Percentiles rank a stretch among this genome's conserved stretches.
These are phyloP conservation scores for Ceriops zippeliana DNA, from an alignment of 345 rosid genomes.

Conservation along the genomic window DNA sequence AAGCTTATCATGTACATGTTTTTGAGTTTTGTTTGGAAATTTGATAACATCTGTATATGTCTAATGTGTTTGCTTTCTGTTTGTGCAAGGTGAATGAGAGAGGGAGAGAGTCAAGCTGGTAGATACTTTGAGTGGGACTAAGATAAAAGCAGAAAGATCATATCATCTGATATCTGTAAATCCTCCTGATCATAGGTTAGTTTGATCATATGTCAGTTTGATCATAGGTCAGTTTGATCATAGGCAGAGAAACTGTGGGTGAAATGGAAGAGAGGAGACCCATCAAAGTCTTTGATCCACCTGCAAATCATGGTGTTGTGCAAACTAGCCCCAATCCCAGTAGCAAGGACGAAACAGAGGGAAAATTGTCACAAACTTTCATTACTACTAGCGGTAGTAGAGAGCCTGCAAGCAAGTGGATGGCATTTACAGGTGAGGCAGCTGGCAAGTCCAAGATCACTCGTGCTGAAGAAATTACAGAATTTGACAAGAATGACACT, in stretches of 20 bases:
- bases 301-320: constrained; percentile 15
- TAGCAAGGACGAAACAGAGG: constrained; percentile 18
- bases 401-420: constrained; percentile 48
- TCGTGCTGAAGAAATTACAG: background rate
- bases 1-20: too few relatives aligned
- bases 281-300: constrained; percentile 34
- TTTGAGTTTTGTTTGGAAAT: too few relatives aligned
- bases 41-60: too few relatives aligned
- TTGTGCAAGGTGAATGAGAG: too few relatives aligned
- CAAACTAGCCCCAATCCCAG: background rate
- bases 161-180: too few relatives aligned
- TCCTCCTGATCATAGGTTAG: background rate
- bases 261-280: constrained; percentile 25
- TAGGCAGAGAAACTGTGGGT: background rate
- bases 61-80: too few relatives aligned
- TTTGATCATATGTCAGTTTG: background rate
- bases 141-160: too few relatives aligned
- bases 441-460: constrained; percentile 4
- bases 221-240: background rate
- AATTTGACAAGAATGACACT: background rate
- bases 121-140: too few relatives aligned
- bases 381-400: constrained; percentile 17
- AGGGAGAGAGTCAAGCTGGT: too few relatives aligned
- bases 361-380: constrained; percentile 1
- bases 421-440: constrained; percentile 49